These are phyloP conservation scores for Brettanomyces naardenensis DNA, from an alignment of 805 yeast species.

Conservation along the genomic window DNA sequence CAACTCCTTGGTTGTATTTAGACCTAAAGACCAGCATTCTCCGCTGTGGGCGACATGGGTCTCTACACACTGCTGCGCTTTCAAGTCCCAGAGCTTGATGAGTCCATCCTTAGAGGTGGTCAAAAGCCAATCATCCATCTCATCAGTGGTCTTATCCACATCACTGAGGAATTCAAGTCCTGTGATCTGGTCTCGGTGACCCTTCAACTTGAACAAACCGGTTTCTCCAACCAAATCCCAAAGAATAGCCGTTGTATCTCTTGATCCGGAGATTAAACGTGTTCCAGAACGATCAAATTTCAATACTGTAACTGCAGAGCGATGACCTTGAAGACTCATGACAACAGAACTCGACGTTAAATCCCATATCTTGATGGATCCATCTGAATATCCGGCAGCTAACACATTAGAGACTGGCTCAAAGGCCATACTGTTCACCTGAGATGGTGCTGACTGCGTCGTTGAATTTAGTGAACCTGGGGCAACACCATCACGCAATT, in stretches of 20 bases:
- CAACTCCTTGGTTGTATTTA: conserved; percentile 28
- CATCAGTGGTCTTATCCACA: conserved; percentile 31
- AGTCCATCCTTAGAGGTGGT: conserved; percentile 86
- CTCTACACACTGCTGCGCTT: conserved; percentile 82
- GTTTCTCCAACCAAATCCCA: conserved; percentile 96
- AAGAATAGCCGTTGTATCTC: conserved; percentile 73
- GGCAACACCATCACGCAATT: conserved; percentile 55
- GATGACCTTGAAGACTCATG: conserved; percentile 87
- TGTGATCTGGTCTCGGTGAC: conserved; percentile 86
- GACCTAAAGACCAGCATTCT: conserved; percentile 83
- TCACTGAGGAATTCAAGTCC: conserved; percentile 49
- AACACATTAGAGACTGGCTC: conserved; percentile 58
- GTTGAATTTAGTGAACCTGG: conserved; percentile 67
- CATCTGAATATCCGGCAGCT: conserved; percentile 89
- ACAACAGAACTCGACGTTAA: conserved; percentile 67
- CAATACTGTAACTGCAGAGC: conserved; percentile 62
- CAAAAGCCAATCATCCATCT: conserved; percentile 63
- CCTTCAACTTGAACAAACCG: conserved; percentile 78
- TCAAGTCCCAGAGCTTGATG: conserved; percentile 88
- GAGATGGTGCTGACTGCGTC: conserved; percentile 53
- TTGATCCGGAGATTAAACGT: conserved; percentile 75
- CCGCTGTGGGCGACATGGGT: conserved; percentile 91
- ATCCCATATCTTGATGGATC: conserved; percentile 90
- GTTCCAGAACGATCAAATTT: conserved; percentile 79
- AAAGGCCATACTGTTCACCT: conserved; percentile 52